phyloP scores from a whole-genome alignment of 2,329 filamentous ascomycete genomes.

The Aspergillus sp. region DNA sequence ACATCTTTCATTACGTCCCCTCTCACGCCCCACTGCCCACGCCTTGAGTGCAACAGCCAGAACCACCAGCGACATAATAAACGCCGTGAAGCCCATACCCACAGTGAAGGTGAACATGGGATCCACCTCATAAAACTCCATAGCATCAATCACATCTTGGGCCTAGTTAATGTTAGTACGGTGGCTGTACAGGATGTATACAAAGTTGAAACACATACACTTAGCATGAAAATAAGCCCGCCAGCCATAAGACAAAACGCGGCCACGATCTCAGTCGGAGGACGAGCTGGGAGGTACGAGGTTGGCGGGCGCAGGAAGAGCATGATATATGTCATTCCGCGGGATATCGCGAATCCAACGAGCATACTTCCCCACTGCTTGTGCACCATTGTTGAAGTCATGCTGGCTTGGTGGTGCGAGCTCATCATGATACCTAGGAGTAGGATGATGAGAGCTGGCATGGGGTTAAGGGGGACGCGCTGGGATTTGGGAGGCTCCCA shows the following conservation, averaged over 20 bases:
- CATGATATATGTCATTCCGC: constrained; percentile 75
- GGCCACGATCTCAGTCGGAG: constrained; percentile 84
- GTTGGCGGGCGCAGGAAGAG: constrained; percentile 77
- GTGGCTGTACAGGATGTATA: too few relatives aligned
- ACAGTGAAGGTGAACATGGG: constrained; percentile 94
- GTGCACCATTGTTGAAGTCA: constrained; percentile 89
- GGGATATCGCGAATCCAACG: constrained; percentile 74
- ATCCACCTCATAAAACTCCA: constrained; percentile 74
- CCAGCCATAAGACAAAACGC: constrained; percentile 85
- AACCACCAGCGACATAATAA: constrained; percentile 84
- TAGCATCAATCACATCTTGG: constrained; percentile 70
- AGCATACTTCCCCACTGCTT: constrained; percentile 89
- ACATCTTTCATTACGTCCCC: neutral
- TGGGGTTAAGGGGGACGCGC: constrained; percentile 76
- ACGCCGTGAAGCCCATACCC: constrained; percentile 75
- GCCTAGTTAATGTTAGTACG: constrained; percentile 51
- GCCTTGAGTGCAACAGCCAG: constrained; percentile 80
- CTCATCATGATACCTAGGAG: constrained; percentile 93
- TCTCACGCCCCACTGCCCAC: constrained; percentile 65
- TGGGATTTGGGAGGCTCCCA: constrained; percentile 62
- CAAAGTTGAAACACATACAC: constrained; percentile 55
- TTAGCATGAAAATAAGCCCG: constrained; percentile 89
- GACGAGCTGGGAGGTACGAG: constrained; percentile 77
- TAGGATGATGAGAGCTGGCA: constrained; percentile 83
- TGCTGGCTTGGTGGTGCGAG: constrained; percentile 79